Conservation (phyloP, 805 yeast genomes). For the Jamesozyma jinghongensis region DNA sequence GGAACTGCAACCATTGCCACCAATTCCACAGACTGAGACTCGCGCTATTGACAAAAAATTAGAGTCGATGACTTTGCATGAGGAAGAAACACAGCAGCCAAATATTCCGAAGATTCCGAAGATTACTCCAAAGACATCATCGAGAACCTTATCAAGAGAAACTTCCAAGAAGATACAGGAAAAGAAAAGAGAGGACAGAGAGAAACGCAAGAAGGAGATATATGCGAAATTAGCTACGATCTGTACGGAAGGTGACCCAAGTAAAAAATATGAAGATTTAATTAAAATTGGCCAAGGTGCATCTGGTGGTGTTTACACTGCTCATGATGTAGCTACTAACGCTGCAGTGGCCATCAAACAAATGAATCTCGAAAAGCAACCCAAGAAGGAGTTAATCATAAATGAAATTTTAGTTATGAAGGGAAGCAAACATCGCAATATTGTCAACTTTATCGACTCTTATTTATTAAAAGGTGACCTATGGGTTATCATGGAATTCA, state of each 20-base stretch:
- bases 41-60: neutral
- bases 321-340: constrained; percentile 49
- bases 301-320: constrained; percentile 92
- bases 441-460: constrained; percentile 88
- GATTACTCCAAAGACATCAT: constrained; percentile 1
- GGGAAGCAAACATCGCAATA: constrained; percentile 80
- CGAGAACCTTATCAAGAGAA: constrained; percentile 8
- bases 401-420: constrained; percentile 95
- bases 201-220: constrained; percentile 41
- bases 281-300: constrained; percentile 97
- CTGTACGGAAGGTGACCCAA: constrained; percentile 82
- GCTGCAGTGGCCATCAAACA: constrained; percentile 87
- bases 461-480: constrained; percentile 67
- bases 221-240: constrained; percentile 56
- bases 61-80: neutral
- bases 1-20: constrained; percentile 23
- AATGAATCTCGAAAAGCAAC: constrained; percentile 91
- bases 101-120: constrained; percentile 1
- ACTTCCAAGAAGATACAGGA: constrained; percentile 31
- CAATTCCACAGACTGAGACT: constrained; percentile 10
- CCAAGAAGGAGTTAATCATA: constrained; percentile 88
- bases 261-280: constrained; percentile 53
- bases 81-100: neutral
- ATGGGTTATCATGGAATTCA: constrained; percentile 98
- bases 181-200: constrained; percentile 71